Evolutionary conservation across 2,329 filamentous ascomycete genomes (phyloP).

Genomic region (Cladosporium austrohemisphaericum): DNA sequence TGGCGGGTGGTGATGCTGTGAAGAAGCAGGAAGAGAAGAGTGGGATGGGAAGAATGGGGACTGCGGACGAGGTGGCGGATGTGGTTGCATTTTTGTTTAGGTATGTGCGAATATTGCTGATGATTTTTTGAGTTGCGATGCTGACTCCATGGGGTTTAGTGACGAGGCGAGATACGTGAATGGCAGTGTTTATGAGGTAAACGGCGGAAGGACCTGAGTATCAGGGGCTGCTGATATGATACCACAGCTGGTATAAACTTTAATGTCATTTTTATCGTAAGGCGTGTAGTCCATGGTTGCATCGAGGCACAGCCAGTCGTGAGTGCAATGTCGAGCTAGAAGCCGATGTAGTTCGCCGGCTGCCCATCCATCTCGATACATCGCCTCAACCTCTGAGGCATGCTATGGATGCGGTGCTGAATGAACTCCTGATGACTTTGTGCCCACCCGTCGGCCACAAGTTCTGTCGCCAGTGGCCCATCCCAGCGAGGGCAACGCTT

Average conservation of each 20-base stretch:
- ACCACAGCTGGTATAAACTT: too few species aligned
- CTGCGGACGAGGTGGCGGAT: constrained; percentile 48
- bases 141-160: too few species aligned
- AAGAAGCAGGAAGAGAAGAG: constrained; percentile 38
- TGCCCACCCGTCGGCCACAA: neutral
- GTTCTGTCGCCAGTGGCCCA: neutral
- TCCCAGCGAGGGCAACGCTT: neutral
- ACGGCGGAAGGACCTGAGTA: constrained; percentile 37
- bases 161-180: constrained; percentile 46
- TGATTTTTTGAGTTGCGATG: too few species aligned
- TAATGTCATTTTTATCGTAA: too few species aligned
- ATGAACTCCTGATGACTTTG: constrained; percentile 1
- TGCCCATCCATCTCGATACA: constrained; percentile 6
- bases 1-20: constrained; percentile 45
- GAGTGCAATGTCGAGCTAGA: neutral
- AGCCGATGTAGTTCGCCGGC: neutral
- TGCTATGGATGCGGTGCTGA: neutral
- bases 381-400: neutral
- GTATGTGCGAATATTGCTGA: constrained; percentile 26
- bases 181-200: constrained; percentile 47
- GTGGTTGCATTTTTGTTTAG: constrained; percentile 49
- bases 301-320: neutral
- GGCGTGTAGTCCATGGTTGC: neutral
- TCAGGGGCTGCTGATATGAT: too few species aligned
- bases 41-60: constrained; percentile 43